phyloP scores from a whole-genome alignment of 495 filamentous ascomycete species.

The Penicillium pulvis region DNA sequence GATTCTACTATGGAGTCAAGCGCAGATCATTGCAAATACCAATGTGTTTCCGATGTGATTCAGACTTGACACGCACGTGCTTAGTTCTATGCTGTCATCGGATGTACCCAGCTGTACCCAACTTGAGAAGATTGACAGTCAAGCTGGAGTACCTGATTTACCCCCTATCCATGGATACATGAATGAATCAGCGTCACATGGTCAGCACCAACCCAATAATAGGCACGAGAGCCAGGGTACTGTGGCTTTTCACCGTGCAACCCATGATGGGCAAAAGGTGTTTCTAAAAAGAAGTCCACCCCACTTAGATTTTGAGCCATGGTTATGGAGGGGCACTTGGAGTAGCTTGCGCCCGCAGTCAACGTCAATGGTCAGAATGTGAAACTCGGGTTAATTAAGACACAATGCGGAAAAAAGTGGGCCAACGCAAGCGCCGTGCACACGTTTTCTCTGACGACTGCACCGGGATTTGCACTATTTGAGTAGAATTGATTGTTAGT shows the following conservation, averaged over 20 bases:
- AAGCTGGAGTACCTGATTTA: no score
- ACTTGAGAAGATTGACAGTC: no score
- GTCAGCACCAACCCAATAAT: neutral
- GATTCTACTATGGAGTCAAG: neutral
- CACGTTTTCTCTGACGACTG: slow-evolving; percentile 26
- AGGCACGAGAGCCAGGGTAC: neutral
- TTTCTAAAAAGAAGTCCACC: slow-evolving; percentile 17
- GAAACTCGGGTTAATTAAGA: slow-evolving; percentile 20
- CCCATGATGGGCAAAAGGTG: slow-evolving; percentile 1
- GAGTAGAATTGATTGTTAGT: neutral
- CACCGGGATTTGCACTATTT: slow-evolving; percentile 6
- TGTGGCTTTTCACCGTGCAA: slow-evolving; percentile 2
- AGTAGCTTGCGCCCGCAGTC: slow-evolving; percentile 2
- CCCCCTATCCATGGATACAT: no score
- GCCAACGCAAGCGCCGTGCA: slow-evolving; percentile 17
- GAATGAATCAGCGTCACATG: neutral
- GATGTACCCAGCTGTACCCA: no score
- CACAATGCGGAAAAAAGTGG: slow-evolving; percentile 15
- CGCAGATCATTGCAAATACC: neutral
- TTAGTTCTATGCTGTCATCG: no score
- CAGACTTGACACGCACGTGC: no score
- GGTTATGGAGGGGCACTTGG: slow-evolving; percentile 12
- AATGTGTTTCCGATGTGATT: no score
- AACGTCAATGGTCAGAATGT: slow-evolving; percentile 9
- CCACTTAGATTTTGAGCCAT: slow-evolving; percentile 7